Conservation (phyloP, 225 moss, liverwort and hornwort species). For the Asterella californica region DNA sequence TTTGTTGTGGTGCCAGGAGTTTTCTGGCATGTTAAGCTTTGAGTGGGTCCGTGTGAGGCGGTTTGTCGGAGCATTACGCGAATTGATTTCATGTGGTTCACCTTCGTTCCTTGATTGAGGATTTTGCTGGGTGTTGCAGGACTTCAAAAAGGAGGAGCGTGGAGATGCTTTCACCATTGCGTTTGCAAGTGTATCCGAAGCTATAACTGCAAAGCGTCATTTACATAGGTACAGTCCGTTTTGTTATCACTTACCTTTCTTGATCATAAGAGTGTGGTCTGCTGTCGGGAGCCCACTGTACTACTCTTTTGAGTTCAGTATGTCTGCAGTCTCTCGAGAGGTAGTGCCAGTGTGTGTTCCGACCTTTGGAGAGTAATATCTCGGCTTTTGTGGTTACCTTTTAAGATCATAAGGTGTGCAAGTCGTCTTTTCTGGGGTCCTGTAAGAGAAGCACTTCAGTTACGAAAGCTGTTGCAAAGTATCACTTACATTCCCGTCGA, state of each 20-base stretch:
- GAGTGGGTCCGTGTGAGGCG: neutral
- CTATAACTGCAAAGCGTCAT: conserved; percentile 81
- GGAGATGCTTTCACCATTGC: conserved; percentile 79
- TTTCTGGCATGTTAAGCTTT: neutral
- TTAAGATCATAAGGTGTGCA: too few species aligned
- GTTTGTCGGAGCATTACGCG: neutral
- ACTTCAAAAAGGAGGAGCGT: conserved; percentile 78
- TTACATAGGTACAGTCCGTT: conserved; percentile 57
- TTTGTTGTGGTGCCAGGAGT: neutral
- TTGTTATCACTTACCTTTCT: neutral
- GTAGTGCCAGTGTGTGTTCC: too few species aligned
- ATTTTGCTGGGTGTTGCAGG: conserved; percentile 40
- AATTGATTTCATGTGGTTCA: neutral
- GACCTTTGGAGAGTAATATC: too few species aligned
- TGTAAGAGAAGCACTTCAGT: neutral
- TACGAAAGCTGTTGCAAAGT: too few species aligned
- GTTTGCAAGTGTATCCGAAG: conserved; percentile 76
- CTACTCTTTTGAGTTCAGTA: neutral
- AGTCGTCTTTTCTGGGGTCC: too few species aligned
- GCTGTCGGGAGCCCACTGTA: neutral
- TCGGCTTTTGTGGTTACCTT: too few species aligned
- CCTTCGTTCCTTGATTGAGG: neutral
- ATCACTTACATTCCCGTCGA: too few species aligned
- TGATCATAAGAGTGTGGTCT: neutral
- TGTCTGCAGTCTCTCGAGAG: neutral